A percentile compares a stretch with the other conserved stretches of the same genome.
Conservation (phyloP, 2,329 filamentous ascomycete species). For the Cladorrhinum sp. region DNA sequence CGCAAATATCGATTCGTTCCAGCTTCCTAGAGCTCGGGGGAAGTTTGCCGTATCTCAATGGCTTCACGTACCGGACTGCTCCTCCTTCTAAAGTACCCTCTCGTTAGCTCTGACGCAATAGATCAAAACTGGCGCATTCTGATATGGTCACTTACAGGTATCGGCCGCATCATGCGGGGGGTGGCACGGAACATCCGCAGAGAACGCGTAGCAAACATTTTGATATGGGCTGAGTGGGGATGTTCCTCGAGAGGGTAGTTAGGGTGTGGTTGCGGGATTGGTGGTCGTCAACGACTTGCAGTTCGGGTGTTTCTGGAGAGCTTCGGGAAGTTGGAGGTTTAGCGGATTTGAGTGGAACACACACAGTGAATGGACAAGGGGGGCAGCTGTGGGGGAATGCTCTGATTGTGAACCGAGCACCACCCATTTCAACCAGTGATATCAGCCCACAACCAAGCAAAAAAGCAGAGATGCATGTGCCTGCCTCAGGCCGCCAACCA, state of each 20-base stretch:
- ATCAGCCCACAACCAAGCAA: constrained; percentile 22
- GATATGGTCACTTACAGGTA: constrained; percentile 61
- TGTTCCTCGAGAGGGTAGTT: constrained; percentile 21
- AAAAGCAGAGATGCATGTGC: constrained; percentile 4
- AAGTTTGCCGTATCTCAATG: constrained; percentile 24
- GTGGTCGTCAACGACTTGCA: constrained; percentile 11
- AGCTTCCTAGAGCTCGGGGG: constrained; percentile 4
- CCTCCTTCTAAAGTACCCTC: constrained; percentile 53
- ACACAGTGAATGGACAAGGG: background rate
- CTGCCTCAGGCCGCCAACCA: constrained; percentile 20
- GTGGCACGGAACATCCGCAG: constrained; percentile 67
- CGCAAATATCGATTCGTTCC: constrained; percentile 4
- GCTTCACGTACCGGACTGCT: constrained; percentile 60
- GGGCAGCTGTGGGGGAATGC: background rate
- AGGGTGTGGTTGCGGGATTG: constrained; percentile 9
- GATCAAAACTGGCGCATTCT: constrained; percentile 19
- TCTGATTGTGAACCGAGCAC: constrained; percentile 10
- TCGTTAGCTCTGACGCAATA: constrained; percentile 36
- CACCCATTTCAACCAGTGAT: constrained; percentile 14
- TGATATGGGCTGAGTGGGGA: constrained; percentile 36
- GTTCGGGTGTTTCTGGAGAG: constrained; percentile 14
- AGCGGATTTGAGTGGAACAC: constrained; percentile 17
- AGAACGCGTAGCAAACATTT: constrained; percentile 64
- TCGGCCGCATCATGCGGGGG: constrained; percentile 63
- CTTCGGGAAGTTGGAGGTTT: constrained; percentile 22